Conservation (phyloP, 202 grass and related monocot species). For the Carex sylvatica region DNA sequence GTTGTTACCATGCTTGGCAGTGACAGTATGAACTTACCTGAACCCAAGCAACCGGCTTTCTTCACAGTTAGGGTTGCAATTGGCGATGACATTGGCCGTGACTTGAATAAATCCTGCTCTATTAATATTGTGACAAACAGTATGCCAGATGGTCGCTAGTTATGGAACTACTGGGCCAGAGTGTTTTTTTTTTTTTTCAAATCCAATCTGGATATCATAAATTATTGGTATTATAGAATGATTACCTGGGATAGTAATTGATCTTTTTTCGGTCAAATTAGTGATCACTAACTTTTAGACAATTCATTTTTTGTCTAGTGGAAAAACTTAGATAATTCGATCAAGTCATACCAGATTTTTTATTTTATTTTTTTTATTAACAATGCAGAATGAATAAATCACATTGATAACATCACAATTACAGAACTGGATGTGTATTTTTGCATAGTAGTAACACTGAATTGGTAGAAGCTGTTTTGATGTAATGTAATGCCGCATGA, state of each 20-base stretch:
- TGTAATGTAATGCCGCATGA: too few relatives aligned
- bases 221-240: background rate
- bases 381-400: too few relatives aligned
- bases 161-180: background rate
- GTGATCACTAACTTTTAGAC: too few relatives aligned
- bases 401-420: too few relatives aligned
- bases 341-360: too few relatives aligned
- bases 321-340: too few relatives aligned
- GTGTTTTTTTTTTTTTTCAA: background rate
- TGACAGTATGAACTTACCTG: conserved; percentile 20
- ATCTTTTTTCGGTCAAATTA: too few relatives aligned
- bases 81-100: background rate
- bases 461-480: conserved; percentile 38
- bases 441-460: background rate
- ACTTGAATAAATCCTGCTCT: background rate
- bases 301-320: too few relatives aligned
- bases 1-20: conserved; percentile 44
- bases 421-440: too few relatives aligned
- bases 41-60: conserved; percentile 57
- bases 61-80: conserved; percentile 33
- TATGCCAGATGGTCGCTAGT: conserved; percentile 4
- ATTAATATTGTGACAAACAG: conserved; percentile 3
- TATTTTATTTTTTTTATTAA: too few relatives aligned
- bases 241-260: background rate
- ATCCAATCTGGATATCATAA: background rate